Evolutionary conservation across 1,139 yeast genomes (phyloP).

Genomic region (Suhomyces yuchorum): DNA sequence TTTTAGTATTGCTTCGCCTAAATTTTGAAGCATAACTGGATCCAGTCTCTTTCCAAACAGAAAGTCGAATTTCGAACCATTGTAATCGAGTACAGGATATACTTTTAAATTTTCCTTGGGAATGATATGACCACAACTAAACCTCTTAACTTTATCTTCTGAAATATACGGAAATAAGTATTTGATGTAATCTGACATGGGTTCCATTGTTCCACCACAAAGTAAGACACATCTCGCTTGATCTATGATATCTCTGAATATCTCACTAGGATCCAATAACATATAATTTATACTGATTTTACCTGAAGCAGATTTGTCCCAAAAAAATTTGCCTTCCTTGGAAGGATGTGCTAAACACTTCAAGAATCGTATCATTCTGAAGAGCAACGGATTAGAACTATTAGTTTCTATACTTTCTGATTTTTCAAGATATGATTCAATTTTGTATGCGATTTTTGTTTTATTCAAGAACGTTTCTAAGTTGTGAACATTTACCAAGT

Average conservation of each 20-base stretch:
- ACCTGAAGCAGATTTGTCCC: slow-evolving; percentile 41
- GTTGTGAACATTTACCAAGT: slow-evolving; percentile 68
- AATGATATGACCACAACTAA: slow-evolving; percentile 84
- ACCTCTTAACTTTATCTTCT: slow-evolving; percentile 46
- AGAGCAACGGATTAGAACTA: slow-evolving; percentile 58
- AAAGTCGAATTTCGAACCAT: slow-evolving; percentile 53
- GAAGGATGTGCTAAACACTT: slow-evolving; percentile 72
- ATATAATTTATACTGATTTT: slow-evolving; percentile 59
- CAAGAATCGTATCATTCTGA: slow-evolving; percentile 67
- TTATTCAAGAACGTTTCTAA: slow-evolving; percentile 63
- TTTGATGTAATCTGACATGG: slow-evolving; percentile 67
- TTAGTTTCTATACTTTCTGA: slow-evolving; percentile 12
- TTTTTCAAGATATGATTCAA: slow-evolving; percentile 68
- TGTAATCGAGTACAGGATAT: slow-evolving; percentile 44
- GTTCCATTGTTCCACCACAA: slow-evolving; percentile 98
- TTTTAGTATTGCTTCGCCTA: slow-evolving; percentile 54
- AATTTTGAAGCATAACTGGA: slow-evolving; percentile 42
- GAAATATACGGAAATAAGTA: slow-evolving; percentile 64
- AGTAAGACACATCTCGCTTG: slow-evolving; percentile 71
- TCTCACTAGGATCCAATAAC: slow-evolving; percentile 76
- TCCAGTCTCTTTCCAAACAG: slow-evolving; percentile 66
- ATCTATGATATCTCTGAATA: slow-evolving; percentile 66
- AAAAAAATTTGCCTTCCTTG: slow-evolving; percentile 78
- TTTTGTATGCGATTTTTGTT: slow-evolving; percentile 81
- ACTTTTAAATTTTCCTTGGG: slow-evolving; percentile 70